These are phyloP conservation scores for Cerrena zonata DNA, from an alignment of 1,284 basidiomycete genomes.

Conservation along the genomic window DNA sequence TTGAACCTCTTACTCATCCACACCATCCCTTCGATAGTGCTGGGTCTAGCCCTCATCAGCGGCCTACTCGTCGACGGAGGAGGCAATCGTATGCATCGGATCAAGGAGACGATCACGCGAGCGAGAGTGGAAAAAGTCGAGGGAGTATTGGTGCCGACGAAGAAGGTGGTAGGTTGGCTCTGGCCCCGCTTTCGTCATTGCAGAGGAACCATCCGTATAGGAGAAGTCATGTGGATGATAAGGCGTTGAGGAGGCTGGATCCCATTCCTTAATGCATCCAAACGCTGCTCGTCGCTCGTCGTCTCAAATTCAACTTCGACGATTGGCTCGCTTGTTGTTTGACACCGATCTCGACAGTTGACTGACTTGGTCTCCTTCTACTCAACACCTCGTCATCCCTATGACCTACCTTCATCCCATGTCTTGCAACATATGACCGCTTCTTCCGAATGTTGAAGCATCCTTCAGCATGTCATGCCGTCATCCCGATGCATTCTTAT, in stretches of 20 bases:
- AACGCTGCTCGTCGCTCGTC: background rate
- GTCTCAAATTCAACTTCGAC: too few species aligned
- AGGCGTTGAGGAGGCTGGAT: conserved; percentile 45
- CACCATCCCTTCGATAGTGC: too few species aligned
- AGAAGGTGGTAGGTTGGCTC: conserved; percentile 18
- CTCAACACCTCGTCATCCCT: too few species aligned
- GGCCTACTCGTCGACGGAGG: background rate
- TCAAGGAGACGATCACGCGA: background rate
- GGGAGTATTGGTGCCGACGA: background rate
- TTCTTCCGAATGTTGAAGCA: too few species aligned
- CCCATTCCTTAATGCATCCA: conserved; percentile 8
- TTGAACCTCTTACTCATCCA: too few species aligned
- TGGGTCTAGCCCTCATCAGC: background rate
- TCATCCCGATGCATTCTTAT: too few species aligned
- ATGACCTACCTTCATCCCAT: too few species aligned
- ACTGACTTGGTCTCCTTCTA: too few species aligned
- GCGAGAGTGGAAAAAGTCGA: background rate
- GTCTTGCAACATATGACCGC: too few species aligned
- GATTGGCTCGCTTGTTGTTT: too few species aligned
- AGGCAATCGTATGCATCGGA: background rate
- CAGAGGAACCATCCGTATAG: conserved; percentile 51
- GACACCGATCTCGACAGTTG: too few species aligned
- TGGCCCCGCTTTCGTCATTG: conserved; percentile 53
- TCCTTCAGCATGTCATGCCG: too few species aligned
- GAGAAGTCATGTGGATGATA: conserved; percentile 60